Evolutionary conservation across 805 yeast species (phyloP).

Genomic region (Myxozyma melibiosi): DNA sequence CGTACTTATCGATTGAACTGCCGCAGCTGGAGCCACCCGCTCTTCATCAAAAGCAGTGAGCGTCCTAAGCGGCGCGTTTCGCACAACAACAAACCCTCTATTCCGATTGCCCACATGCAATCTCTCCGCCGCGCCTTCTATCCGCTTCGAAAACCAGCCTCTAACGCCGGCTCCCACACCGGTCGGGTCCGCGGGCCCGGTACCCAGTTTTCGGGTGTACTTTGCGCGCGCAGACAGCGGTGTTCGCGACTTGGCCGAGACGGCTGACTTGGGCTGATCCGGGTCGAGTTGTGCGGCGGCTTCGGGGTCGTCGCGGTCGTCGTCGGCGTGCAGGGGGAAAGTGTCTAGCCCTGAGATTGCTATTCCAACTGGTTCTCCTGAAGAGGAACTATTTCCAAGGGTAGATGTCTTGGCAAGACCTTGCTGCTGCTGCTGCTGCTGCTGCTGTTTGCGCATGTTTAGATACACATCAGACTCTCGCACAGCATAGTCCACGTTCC

Average conservation of each 20-base stretch:
- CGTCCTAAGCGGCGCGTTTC: conserved; percentile 31
- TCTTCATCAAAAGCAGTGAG: conserved; percentile 1
- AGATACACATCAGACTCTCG: conserved; percentile 61
- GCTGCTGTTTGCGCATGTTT: conserved; percentile 7
- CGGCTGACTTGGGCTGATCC: not conserved
- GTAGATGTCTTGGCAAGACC: not conserved
- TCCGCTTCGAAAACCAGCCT: conserved; percentile 33
- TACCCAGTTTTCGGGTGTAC: conserved; percentile 31
- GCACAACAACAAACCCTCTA: conserved; percentile 36
- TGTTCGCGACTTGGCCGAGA: conserved; percentile 13
- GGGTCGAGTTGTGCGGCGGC: not conserved
- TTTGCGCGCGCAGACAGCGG: conserved; percentile 31
- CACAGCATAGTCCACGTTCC: conserved; percentile 54
- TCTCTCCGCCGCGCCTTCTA: conserved; percentile 17
- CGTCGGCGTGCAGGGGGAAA: too few relatives aligned
- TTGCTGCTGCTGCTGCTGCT: not conserved
- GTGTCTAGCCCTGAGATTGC: not conserved
- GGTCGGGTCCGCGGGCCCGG: conserved; percentile 38
- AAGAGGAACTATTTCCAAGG: not conserved
- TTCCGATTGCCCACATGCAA: conserved; percentile 10
- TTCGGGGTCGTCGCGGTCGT: too few relatives aligned
- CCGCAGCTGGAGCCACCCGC: not conserved
- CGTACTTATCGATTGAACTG: not conserved
- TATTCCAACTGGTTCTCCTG: not conserved
- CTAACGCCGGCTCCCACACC: conserved; percentile 35